phyloP scores from a whole-genome alignment of 2,329 filamentous ascomycete genomes.

The Mycosphaerella arachidis region DNA sequence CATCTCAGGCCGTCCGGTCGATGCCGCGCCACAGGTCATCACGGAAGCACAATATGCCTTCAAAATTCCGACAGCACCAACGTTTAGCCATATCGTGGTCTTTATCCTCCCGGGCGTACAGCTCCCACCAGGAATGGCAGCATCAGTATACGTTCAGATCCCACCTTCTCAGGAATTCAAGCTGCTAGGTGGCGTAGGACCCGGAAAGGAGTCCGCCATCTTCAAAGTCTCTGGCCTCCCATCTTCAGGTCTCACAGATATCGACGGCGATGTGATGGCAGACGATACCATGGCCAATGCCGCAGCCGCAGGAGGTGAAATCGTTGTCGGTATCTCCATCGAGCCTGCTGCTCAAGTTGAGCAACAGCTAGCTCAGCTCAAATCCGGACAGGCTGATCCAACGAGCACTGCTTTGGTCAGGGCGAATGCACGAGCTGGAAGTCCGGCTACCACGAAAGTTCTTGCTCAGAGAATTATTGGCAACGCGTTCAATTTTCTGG shows the following conservation, averaged over 20 bases:
- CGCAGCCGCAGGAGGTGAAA: slow-evolving; percentile 37
- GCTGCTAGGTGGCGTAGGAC: slow-evolving; percentile 83
- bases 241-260: slow-evolving; percentile 38
- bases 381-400: slow-evolving; percentile 31
- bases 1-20: slow-evolving; percentile 56
- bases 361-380: slow-evolving; percentile 60
- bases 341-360: slow-evolving; percentile 72
- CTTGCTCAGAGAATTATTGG: slow-evolving; percentile 91
- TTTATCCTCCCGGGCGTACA: slow-evolving; percentile 77
- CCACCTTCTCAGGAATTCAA: slow-evolving; percentile 60
- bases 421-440: slow-evolving; percentile 13
- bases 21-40: slow-evolving; percentile 53
- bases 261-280: slow-evolving; percentile 48
- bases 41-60: slow-evolving; percentile 61
- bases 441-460: slow-evolving; percentile 61
- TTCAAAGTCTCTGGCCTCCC: slow-evolving; percentile 64
- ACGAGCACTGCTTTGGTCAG: slow-evolving; percentile 35
- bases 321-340: slow-evolving; percentile 76
- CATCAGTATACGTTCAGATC: slow-evolving; percentile 84
- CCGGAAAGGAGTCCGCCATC: slow-evolving; percentile 85
- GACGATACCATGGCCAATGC: slow-evolving; percentile 34
- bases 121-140: slow-evolving; percentile 71
- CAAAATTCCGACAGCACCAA: slow-evolving; percentile 56
- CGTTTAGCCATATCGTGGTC: slow-evolving; percentile 72
- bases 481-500: slow-evolving; percentile 94